Percentiles rank a stretch among this genome's conserved stretches.
Evolutionary conservation across 345 rosid species (phyloP).

Genomic region (Citropsis articulata): DNA sequence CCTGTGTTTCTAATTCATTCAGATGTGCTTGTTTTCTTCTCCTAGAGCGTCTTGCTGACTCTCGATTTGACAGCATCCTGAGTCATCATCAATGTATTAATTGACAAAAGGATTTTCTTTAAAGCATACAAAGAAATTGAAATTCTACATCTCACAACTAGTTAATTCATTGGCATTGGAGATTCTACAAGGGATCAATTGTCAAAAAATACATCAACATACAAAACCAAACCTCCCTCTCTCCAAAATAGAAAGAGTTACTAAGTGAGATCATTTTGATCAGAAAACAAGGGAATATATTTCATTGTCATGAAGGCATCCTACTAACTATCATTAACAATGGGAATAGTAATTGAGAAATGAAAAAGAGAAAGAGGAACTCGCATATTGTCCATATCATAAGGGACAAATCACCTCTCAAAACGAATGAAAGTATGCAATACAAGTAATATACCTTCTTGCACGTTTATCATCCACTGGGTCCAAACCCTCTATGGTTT

Average conservation of each 20-base stretch:
- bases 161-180: not conserved
- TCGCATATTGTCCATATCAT: not conserved
- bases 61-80: slow-evolving; percentile 98
- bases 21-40: slow-evolving; percentile 86
- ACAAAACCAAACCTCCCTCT: slow-evolving; percentile 3
- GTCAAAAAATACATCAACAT: not conserved
- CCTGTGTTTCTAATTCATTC: slow-evolving; percentile 92
- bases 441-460: slow-evolving; percentile 47
- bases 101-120: not conserved
- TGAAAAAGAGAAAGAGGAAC: not conserved
- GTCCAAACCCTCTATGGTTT: slow-evolving; percentile 54
- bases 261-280: not conserved
- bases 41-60: slow-evolving; percentile 98
- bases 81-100: slow-evolving; percentile 20
- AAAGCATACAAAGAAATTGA: not conserved
- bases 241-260: not conserved
- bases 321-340: not conserved
- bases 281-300: not conserved
- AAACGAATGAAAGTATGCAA: slow-evolving; percentile 4
- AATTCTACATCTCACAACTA: slow-evolving; percentile 7
- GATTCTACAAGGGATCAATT: not conserved
- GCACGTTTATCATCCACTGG: slow-evolving; percentile 63
- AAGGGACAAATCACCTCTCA: not conserved
- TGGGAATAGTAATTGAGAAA: not conserved
- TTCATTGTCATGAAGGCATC: not conserved